Percentiles rank a stretch among this genome's conserved stretches.
These are phyloP conservation scores for Gossypium raimondii DNA, from an alignment of 345 rosid species.

Conservation along the genomic window DNA sequence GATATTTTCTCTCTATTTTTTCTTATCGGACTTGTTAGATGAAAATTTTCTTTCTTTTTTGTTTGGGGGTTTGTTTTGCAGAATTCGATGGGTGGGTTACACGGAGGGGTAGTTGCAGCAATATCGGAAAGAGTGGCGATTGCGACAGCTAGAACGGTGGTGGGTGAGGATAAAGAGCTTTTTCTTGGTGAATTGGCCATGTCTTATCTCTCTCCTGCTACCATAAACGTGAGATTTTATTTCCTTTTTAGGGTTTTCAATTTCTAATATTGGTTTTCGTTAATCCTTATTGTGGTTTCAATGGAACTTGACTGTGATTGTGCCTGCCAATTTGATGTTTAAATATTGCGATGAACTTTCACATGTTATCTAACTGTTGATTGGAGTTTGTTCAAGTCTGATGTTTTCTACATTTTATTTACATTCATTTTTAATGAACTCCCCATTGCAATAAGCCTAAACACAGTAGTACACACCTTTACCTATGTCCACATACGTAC, in stretches of 20 bases:
- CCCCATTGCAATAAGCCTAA: too few species aligned
- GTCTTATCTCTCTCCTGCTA: constrained; percentile 62
- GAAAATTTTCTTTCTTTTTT: background rate
- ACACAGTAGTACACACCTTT: too few species aligned
- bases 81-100: constrained; percentile 51
- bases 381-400: background rate
- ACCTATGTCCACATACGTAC: too few species aligned
- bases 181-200: constrained; percentile 69
- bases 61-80: constrained; percentile 13
- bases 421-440: background rate
- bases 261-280: background rate
- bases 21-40: background rate
- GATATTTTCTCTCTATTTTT: too few species aligned
- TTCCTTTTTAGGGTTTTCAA: background rate
- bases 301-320: background rate
- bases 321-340: background rate
- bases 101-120: constrained; percentile 73
- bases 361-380: background rate
- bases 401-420: background rate
- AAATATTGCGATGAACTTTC: background rate
- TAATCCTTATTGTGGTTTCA: background rate
- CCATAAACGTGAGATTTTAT: constrained; percentile 22
- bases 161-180: constrained; percentile 45
- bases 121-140: constrained; percentile 58
- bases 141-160: constrained; percentile 48